These are phyloP conservation scores for Mucor indicus DNA, from an alignment of 371 early-diverging fungal genomes.

Conservation along the genomic window DNA sequence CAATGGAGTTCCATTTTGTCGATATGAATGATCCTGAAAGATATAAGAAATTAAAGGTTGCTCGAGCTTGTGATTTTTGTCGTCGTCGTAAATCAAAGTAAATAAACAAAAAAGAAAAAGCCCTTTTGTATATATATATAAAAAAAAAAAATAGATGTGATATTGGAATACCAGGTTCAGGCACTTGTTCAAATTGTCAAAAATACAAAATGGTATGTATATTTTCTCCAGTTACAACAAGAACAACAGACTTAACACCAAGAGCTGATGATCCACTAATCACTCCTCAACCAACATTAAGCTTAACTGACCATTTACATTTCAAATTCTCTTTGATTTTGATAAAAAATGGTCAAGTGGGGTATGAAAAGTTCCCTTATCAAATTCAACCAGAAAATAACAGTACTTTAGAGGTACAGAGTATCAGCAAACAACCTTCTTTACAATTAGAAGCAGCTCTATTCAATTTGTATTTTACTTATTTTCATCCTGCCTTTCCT, in stretches of 20 bases:
- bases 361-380: too few relatives aligned
- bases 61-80: constrained; percentile 39
- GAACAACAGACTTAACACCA: too few relatives aligned
- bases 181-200: constrained; percentile 36
- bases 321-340: too few relatives aligned
- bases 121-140: background rate
- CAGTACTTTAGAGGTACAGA: too few relatives aligned
- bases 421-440: constrained; percentile 6
- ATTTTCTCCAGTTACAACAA: constrained; percentile 18
- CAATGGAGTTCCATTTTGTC: constrained; percentile 32
- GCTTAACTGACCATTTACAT: too few relatives aligned
- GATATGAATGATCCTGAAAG: constrained; percentile 40
- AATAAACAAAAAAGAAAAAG: too few relatives aligned
- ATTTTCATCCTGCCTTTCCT: constrained; percentile 63
- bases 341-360: too few relatives aligned
- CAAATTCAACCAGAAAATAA: constrained; percentile 8
- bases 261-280: too few relatives aligned
- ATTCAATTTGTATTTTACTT: constrained; percentile 58
- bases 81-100: constrained; percentile 47
- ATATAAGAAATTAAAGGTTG: constrained; percentile 38
- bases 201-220: constrained; percentile 16
- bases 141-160: constrained; percentile 30
- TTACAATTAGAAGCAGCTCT: constrained; percentile 41
- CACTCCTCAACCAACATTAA: too few relatives aligned
- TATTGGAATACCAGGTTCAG: constrained; percentile 31